Conservation (phyloP, 805 yeast species). For the Wickerhamiella sorbophila region DNA sequence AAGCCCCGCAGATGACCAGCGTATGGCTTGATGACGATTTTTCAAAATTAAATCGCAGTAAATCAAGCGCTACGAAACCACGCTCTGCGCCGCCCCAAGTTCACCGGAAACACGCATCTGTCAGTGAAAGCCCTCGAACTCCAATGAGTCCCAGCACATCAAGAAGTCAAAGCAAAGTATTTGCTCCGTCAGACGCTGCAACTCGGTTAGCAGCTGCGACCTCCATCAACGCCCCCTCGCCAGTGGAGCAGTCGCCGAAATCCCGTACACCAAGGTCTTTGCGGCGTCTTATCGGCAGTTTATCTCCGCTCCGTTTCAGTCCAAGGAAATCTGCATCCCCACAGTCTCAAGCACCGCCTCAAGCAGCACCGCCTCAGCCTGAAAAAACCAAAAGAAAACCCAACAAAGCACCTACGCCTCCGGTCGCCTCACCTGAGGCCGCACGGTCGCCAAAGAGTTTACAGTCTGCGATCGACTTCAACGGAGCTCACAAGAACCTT, state of each 20-base stretch:
- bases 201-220: not conserved
- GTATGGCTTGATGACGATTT: slow-evolving; percentile 18
- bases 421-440: no score
- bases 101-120: not conserved
- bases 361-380: no score
- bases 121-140: not conserved
- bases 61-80: not conserved
- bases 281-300: not conserved
- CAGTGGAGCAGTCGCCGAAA: not conserved
- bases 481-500: not conserved
- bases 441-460: no score
- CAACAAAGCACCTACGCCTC: no score
- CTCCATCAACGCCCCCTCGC: not conserved
- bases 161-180: not conserved
- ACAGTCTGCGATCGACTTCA: not conserved
- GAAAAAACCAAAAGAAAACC: no score
- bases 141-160: not conserved
- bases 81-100: not conserved
- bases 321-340: not conserved
- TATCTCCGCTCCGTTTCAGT: not conserved
- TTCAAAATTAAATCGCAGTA: not conserved
- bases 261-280: not conserved
- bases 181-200: not conserved
- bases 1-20: slow-evolving; percentile 14
- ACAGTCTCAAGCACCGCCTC: not conserved